phyloP scores from a whole-genome alignment of 495 filamentous ascomycete species.

The Saxispiralis lemnorum region DNA sequence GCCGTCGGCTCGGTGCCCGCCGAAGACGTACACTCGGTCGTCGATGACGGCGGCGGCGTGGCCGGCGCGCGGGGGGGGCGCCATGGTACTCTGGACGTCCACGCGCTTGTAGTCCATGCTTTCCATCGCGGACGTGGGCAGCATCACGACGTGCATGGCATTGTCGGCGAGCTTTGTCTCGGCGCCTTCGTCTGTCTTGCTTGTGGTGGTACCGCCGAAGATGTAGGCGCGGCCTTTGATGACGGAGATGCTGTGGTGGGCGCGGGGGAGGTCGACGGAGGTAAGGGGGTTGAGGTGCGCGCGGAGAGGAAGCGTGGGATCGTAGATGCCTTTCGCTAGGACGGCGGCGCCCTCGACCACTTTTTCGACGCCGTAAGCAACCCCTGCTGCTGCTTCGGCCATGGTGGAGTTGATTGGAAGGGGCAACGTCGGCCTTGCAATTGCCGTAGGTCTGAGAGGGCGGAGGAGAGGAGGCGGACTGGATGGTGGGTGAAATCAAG shows the following conservation, averaged over 20 bases:
- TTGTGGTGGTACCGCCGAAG: constrained; percentile 41
- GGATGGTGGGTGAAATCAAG: too few relatives aligned
- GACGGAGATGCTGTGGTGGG: constrained; percentile 51
- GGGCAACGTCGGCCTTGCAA: too few relatives aligned
- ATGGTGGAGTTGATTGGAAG: neutral
- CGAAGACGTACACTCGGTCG: constrained; percentile 45
- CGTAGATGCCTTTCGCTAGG: constrained; percentile 24
- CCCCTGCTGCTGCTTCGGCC: constrained; percentile 23
- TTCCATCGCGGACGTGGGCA: constrained; percentile 33
- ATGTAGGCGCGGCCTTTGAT: constrained; percentile 50
- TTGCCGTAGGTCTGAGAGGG: too few relatives aligned
- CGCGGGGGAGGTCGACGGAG: constrained; percentile 39
- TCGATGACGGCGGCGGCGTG: constrained; percentile 42
- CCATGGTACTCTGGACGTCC: constrained; percentile 17
- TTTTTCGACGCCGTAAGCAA: constrained; percentile 22
- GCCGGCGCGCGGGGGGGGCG: constrained; percentile 17
- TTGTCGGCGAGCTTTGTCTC: constrained; percentile 41
- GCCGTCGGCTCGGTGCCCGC: constrained; percentile 27
- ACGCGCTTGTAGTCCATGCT: constrained; percentile 35
- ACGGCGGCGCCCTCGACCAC: constrained; percentile 21
- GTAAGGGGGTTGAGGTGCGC: constrained; percentile 42
- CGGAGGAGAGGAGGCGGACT: too few relatives aligned
- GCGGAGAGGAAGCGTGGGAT: constrained; percentile 30
- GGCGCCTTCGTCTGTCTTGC: constrained; percentile 18
- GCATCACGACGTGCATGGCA: constrained; percentile 46